Percentiles rank a stretch among this genome's conserved stretches.
Conservation (phyloP, 768 basidiomycete species). For the Psilocybe azurescens region DNA sequence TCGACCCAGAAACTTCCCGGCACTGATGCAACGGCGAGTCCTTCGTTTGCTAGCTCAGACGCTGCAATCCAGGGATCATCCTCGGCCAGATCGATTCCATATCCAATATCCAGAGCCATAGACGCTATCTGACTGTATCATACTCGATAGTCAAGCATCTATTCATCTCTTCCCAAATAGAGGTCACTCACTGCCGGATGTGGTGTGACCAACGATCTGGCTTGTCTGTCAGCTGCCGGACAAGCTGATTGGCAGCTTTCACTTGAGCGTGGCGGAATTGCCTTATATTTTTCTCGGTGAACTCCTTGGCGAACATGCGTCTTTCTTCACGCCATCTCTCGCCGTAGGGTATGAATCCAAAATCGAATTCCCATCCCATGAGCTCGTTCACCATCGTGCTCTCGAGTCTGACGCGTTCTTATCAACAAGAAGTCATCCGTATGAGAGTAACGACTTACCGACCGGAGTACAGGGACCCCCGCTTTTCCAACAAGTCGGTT, state of each 20-base stretch:
- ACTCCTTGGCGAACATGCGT: slow-evolving; percentile 11
- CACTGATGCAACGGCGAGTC: background rate
- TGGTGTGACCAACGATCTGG: slow-evolving; percentile 1
- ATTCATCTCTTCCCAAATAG: no score
- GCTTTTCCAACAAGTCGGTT: slow-evolving; percentile 3
- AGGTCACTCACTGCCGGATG: background rate
- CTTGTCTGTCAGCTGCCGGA: background rate
- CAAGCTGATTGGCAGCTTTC: slow-evolving; percentile 4
- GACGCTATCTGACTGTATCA: background rate
- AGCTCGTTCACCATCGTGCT: slow-evolving; percentile 10
- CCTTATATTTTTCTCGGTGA: slow-evolving; percentile 7
- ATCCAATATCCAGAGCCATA: background rate
- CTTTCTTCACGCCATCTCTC: slow-evolving; percentile 13
- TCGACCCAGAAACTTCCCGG: slow-evolving; percentile 5
- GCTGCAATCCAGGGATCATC: slow-evolving; percentile 2
- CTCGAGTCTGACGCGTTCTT: background rate
- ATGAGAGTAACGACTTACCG: background rate
- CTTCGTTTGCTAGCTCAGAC: background rate
- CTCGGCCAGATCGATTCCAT: slow-evolving; percentile 3
- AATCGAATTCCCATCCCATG: slow-evolving; percentile 10
- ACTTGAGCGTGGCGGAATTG: slow-evolving; percentile 9
- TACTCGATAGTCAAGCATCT: no score
- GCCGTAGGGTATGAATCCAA: slow-evolving; percentile 8
- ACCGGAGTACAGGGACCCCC: slow-evolving; percentile 3
- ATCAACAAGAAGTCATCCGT: background rate